Base-by-base conservation (phyloP, 345 rosid species). In the Murraya paniculata region DNA sequence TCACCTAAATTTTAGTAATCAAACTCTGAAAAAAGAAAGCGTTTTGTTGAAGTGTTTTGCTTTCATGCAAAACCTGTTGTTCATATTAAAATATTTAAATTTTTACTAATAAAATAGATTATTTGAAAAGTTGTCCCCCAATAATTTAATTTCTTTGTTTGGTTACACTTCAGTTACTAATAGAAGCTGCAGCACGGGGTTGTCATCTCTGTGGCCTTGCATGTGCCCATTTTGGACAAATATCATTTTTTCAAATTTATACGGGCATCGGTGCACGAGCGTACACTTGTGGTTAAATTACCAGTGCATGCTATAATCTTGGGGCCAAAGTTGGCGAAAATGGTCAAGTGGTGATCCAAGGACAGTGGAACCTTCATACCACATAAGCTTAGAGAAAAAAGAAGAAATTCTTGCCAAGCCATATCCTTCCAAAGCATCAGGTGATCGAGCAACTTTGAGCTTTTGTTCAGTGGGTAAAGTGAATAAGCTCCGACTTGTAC, bases 281-380 rank as follows among this genome's bases (percentile, higher is more conserved):
- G 55, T 50, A n/a, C 21, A 1, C 9, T 38, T 38, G 53, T 61
- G 65, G 61, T 85, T 89, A 27, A 56, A n/a, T 57, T 74, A 96
- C 99, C 98, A 88, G 90, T 89, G 82, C 59, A 78, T 50, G 82
- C 35, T 60, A 87, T 82, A 80, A 81, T 89, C 90, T 24, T 73
- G 85, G 18, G 98, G 98, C 99, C 99, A 96, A 67, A 96, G 94
- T 80, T 85, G 89, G 74, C 86, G 85, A 41, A 93, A 93, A 73
- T 96, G 93, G 14, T 92, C 91, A 30, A 81, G 67, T 0, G 97
- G 97, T 11, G 98, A 89, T 56, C 94, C 98, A 30, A 82, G 75
- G 28, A 96, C 77, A 67, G 99, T 94, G 89, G 94, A 96, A 7
- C 99, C 98, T 78, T 96, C 98, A 18, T 95, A 94, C 99, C 99